Conservation (phyloP, 331 rosid species). For the Malus hybrid region DNA sequence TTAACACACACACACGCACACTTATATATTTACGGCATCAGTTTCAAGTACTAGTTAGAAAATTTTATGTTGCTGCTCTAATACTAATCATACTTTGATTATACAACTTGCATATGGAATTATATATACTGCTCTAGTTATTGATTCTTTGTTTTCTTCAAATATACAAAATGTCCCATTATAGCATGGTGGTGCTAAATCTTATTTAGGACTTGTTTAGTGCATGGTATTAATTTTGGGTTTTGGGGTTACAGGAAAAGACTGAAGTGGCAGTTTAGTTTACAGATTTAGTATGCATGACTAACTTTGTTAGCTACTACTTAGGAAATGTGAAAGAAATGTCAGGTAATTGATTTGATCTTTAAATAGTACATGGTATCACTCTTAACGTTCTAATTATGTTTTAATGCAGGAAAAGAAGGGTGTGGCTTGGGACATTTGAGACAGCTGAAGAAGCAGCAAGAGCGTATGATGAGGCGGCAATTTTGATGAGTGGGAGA, state of each 20-base stretch:
- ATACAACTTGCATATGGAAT: neutral
- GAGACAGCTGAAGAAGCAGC: constrained; percentile 88
- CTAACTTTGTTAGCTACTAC: neutral
- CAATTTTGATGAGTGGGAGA: constrained; percentile 67
- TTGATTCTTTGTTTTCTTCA: neutral
- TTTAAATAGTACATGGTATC: neutral
- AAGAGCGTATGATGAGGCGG: constrained; percentile 85
- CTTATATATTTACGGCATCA: too few relatives aligned
- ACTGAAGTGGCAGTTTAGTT: neutral
- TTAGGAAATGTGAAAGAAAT: neutral
- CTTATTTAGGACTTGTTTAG: neutral
- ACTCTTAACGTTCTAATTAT: neutral
- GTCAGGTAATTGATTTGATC: neutral
- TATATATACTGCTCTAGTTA: neutral
- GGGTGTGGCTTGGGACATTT: constrained; percentile 89
- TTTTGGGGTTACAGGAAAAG: neutral
- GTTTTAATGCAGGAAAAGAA: constrained; percentile 47
- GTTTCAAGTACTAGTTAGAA: too few relatives aligned
- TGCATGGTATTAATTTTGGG: neutral
- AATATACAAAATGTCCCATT: neutral
- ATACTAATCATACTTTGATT: neutral
- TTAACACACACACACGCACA: neutral
- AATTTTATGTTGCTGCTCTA: neutral
- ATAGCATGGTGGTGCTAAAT: neutral
- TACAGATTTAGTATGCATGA: neutral